These are phyloP conservation scores for Zoysia pacifica DNA, from an alignment of 176 grass and related monocot species.

Conservation along the genomic window DNA sequence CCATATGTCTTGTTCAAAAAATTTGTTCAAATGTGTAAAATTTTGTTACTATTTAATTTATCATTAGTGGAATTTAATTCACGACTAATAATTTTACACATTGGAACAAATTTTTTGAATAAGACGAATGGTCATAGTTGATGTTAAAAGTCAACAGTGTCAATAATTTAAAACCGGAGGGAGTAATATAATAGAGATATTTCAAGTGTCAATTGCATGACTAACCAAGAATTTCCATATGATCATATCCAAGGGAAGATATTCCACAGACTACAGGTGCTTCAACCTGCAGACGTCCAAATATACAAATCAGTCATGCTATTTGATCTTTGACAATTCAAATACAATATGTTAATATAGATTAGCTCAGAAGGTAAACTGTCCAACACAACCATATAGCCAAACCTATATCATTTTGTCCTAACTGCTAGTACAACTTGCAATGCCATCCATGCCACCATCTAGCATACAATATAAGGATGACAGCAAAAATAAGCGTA, in stretches of 20 bases:
- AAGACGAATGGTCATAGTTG: no score
- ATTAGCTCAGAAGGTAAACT: conserved; percentile 6
- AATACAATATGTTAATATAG: conserved; percentile 17
- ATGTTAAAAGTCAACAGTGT: no score
- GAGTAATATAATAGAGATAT: background rate
- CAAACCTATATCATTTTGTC: conserved; percentile 12
- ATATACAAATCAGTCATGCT: conserved; percentile 34
- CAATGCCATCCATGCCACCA: background rate
- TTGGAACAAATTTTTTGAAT: no score
- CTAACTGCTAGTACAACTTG: background rate
- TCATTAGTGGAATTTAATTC: no score
- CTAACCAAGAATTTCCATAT: conserved; percentile 96
- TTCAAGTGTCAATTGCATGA: conserved; percentile 29
- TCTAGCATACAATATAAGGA: background rate
- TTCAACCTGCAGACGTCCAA: conserved; percentile 68
- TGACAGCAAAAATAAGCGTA: background rate
- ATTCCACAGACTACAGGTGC: conserved; percentile 79
- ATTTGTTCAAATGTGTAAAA: no score
- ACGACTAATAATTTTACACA: no score
- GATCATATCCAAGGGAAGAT: conserved; percentile 86
- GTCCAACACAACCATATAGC: conserved; percentile 2
- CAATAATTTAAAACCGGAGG: no score
- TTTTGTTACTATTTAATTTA: no score
- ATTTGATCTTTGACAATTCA: conserved; percentile 15
- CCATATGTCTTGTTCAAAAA: no score